A percentile compares a stretch with the other conserved stretches of the same genome.
These are phyloP conservation scores for Pseudomicrostroma phylloplanum DNA, from an alignment of 1,284 basidiomycete species.

Conservation along the genomic window DNA sequence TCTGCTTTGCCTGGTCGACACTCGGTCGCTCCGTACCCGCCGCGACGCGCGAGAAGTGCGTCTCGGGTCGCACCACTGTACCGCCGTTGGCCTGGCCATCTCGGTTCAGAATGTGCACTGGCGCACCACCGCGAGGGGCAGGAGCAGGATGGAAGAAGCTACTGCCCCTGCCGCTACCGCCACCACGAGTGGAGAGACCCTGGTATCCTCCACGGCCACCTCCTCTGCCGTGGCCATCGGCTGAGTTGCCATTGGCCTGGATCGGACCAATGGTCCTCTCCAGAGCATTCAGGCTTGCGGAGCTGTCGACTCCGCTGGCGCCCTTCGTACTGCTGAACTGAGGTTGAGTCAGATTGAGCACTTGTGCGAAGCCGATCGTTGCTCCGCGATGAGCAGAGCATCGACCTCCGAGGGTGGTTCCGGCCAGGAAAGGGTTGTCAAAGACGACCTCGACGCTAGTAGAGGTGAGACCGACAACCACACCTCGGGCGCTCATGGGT, in stretches of 20 bases:
- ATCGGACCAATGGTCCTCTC: slow-evolving; percentile 32
- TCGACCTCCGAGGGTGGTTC: slow-evolving; percentile 70
- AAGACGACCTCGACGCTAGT: slow-evolving; percentile 87
- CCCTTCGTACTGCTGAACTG: slow-evolving; percentile 24
- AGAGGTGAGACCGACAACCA: slow-evolving; percentile 79
- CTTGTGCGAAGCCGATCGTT: slow-evolving; percentile 31
- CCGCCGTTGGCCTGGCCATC: background rate
- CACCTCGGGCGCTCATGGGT: slow-evolving; percentile 82
- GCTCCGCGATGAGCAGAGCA: slow-evolving; percentile 30
- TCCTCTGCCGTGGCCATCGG: slow-evolving; percentile 3
- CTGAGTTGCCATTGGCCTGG: slow-evolving; percentile 18
- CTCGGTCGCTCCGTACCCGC: background rate
- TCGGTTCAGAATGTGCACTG: background rate
- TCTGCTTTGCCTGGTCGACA: background rate
- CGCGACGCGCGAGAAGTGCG: slow-evolving; percentile 3
- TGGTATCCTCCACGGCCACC: slow-evolving; percentile 14
- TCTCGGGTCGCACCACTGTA: background rate
- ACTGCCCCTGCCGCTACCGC: background rate
- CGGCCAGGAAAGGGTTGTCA: slow-evolving; percentile 91
- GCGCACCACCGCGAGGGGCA: slow-evolving; percentile 4
- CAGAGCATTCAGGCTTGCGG: slow-evolving; percentile 22
- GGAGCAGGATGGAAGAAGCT: background rate
- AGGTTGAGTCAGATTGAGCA: slow-evolving; percentile 45
- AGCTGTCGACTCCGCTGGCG: slow-evolving; percentile 7
- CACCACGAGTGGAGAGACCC: background rate